A percentile compares a stretch with the other conserved stretches of the same genome.
phyloP scores from a whole-genome alignment of 495 filamentous ascomycete species.

The Neurospora sp. region DNA sequence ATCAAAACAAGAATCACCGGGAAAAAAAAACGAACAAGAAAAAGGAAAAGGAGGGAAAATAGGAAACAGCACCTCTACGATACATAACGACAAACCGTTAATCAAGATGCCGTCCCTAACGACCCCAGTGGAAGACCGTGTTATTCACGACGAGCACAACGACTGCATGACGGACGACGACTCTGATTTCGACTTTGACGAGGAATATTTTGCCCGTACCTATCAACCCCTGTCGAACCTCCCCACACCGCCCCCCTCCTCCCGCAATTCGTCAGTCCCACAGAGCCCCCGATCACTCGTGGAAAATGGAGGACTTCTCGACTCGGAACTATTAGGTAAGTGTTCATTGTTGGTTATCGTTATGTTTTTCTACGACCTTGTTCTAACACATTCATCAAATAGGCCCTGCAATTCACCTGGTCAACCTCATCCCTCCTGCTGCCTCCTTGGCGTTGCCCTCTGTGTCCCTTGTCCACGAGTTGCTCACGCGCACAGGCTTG shows the following conservation, averaged over 20 bases:
- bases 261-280: slow-evolving; percentile 28
- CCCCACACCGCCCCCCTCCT: slow-evolving; percentile 48
- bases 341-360: background rate
- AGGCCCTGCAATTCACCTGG: slow-evolving; percentile 47
- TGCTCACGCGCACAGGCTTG: slow-evolving; percentile 39
- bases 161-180: slow-evolving; percentile 31
- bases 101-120: background rate
- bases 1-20: background rate
- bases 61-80: background rate
- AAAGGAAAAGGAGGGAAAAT: background rate
- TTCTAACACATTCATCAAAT: background rate
- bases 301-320: slow-evolving; percentile 33
- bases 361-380: background rate
- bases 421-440: slow-evolving; percentile 44
- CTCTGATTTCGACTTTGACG: slow-evolving; percentile 34
- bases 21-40: background rate
- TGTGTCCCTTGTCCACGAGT: slow-evolving; percentile 39
- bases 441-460: slow-evolving; percentile 41
- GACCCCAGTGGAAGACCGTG: background rate
- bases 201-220: slow-evolving; percentile 44
- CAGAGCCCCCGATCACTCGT: slow-evolving; percentile 30
- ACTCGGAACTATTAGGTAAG: slow-evolving; percentile 37
- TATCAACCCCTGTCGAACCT: slow-evolving; percentile 51
- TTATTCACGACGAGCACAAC: slow-evolving; percentile 10
- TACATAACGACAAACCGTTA: background rate